phyloP scores from a whole-genome alignment of 345 rosid genomes.

The Bruguiera gymnorhiza region DNA sequence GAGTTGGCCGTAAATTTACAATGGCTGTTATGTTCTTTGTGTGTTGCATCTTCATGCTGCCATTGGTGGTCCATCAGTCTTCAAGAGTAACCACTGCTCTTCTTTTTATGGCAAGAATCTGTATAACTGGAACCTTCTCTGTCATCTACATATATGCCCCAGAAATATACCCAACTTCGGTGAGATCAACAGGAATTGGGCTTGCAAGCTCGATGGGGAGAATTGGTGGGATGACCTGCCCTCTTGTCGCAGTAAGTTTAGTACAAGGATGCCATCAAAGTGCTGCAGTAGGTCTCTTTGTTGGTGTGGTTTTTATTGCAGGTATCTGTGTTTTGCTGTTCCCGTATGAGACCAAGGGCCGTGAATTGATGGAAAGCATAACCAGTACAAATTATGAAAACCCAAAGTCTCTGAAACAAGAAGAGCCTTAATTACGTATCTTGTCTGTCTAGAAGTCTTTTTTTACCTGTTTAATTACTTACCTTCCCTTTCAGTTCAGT shows the following conservation, averaged over 20 bases:
- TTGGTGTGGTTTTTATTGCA: slow-evolving; percentile 48
- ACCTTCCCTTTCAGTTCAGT: too few species aligned
- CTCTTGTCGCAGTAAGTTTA: slow-evolving; percentile 79
- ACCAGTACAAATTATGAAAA: slow-evolving; percentile 27
- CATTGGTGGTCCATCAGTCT: slow-evolving; percentile 57
- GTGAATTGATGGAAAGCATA: slow-evolving; percentile 33
- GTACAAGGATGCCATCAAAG: slow-evolving; percentile 83
- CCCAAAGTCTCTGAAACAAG: not conserved
- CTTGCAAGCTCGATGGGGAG: slow-evolving; percentile 83
- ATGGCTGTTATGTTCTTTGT: slow-evolving; percentile 68
- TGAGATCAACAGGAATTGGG: slow-evolving; percentile 74
- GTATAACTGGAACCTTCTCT: slow-evolving; percentile 69
- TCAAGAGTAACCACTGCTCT: slow-evolving; percentile 52
- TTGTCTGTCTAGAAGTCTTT: too few species aligned
- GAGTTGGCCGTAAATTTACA: slow-evolving; percentile 63
- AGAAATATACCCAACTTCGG: slow-evolving; percentile 73
- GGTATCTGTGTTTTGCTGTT: slow-evolving; percentile 57
- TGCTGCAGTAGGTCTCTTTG: slow-evolving; percentile 59
- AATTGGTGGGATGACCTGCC: slow-evolving; percentile 91
- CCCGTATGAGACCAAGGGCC: slow-evolving; percentile 72
- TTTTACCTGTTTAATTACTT: too few species aligned
- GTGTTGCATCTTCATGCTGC: slow-evolving; percentile 57
- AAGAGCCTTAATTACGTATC: not conserved
- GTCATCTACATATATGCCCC: slow-evolving; percentile 73
- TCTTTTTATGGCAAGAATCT: slow-evolving; percentile 66